Base-by-base conservation (phyloP, 345 rosid genomes). In the Erodium maritimum region DNA sequence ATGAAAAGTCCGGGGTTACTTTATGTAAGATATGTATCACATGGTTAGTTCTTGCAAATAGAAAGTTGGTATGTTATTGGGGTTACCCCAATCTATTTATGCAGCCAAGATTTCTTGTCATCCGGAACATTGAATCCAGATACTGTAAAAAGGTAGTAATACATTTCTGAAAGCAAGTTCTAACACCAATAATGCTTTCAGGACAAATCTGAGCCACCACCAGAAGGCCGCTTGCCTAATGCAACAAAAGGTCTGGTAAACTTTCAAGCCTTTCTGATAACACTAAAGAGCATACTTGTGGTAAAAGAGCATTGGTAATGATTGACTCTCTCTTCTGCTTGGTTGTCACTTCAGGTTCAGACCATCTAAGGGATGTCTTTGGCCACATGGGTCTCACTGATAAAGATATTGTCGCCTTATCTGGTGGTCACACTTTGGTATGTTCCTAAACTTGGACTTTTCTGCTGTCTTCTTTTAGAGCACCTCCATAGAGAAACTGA, bases 171-270 rank as follows among this genome's bases (percentile, higher is more conserved):
- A 6, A 25, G 0, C 18, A 20, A 21, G 23, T 13, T 45, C 2
- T 17, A 5, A 16, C 17, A 1, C 54, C 12, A 19, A 2, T n/a
- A 5, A 14, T 18, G 20, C 48, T 11, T 1, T 62, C 83, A 88
- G 95, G 97, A 91, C 83, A 91, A 88, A 73, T 73, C 63, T 22
- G 80, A 72, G 21, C 86, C 90, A 61, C 90, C 98, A 17, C 95
- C 90, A 2, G 95, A 91, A 61, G 98, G 96, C 29, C 88, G 98
- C 46, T 67, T 91, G n/a, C 98, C 98, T 24, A 71, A 80, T 58
- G 95, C 95, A 53, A 77, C 84, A 14, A 72, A 91, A 67, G 96
- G 97, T 88, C 1, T 13, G 65, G 20, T 17, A 51, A 51, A 19
- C 19, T 19, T 51, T 25, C 1, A 5, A 51, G n/a, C 20, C 10